Evolutionary conservation across 1,284 basidiomycete genomes (phyloP).

Genomic region (Neonothopanus nambi): DNA sequence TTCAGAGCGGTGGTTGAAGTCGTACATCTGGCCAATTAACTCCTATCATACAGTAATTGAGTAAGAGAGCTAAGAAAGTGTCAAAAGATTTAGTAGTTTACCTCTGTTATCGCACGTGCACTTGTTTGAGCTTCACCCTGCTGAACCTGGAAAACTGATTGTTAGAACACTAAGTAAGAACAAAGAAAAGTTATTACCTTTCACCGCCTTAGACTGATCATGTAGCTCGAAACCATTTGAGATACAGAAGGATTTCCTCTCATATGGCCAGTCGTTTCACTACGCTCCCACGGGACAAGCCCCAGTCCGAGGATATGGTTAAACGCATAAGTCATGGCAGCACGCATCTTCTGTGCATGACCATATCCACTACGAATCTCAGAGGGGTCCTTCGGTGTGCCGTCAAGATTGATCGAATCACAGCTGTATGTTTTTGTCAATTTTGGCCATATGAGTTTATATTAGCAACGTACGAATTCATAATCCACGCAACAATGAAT

Average conservation of each 20-base stretch:
- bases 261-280: slow-evolving; percentile 10
- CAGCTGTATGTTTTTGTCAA: too few relatives aligned
- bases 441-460: too few relatives aligned
- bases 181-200: slow-evolving; percentile 24
- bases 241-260: slow-evolving; percentile 33
- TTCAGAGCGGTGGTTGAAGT: slow-evolving; percentile 25
- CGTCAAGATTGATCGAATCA: not conserved
- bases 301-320: not conserved
- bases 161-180: not conserved
- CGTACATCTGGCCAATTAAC: slow-evolving; percentile 23
- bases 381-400: not conserved
- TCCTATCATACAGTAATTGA: slow-evolving; percentile 20
- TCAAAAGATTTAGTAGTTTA: slow-evolving; percentile 12
- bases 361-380: not conserved
- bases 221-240: slow-evolving; percentile 30
- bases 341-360: slow-evolving; percentile 2
- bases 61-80: not conserved
- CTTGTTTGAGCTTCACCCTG: slow-evolving; percentile 29
- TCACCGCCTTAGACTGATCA: slow-evolving; percentile 29
- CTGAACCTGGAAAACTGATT: slow-evolving; percentile 16
- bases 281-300: not conserved
- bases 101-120: slow-evolving; percentile 29
- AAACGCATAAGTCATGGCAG: too few relatives aligned
- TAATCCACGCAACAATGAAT: slow-evolving; percentile 33
- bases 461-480: slow-evolving; percentile 23